Evolutionary conservation across 2,329 filamentous ascomycete genomes (phyloP).

Genomic region (Paradendryphiella salina): DNA sequence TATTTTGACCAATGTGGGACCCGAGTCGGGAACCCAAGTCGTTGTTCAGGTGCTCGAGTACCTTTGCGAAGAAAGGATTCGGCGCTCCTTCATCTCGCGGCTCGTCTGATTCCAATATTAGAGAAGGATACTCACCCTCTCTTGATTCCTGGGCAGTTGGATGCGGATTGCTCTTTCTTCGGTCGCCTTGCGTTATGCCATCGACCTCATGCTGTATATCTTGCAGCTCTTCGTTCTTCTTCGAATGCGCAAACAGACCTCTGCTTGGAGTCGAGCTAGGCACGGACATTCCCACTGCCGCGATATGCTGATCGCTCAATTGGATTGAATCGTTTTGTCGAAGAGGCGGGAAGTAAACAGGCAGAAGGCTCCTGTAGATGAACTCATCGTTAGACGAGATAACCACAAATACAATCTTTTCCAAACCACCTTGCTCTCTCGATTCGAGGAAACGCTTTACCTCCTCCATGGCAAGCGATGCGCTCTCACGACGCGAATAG

Average conservation of each 20-base stretch:
- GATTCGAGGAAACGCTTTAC: constrained; percentile 39
- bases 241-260: too few relatives aligned
- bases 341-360: constrained; percentile 37
- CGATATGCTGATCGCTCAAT: not conserved
- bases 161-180: too few relatives aligned
- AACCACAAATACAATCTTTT: constrained; percentile 40
- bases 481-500: constrained; percentile 34
- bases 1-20: constrained; percentile 24
- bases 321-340: constrained; percentile 19
- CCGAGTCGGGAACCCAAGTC: constrained; percentile 20
- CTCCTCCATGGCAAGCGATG: constrained; percentile 41
- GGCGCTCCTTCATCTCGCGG: not conserved
- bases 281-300: not conserved
- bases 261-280: too few relatives aligned
- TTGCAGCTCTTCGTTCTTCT: too few relatives aligned
- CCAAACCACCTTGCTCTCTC: constrained; percentile 22
- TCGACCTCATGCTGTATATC: too few relatives aligned
- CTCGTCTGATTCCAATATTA: too few relatives aligned
- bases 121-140: too few relatives aligned
- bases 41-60: constrained; percentile 16
- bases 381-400: constrained; percentile 37
- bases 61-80: constrained; percentile 4
- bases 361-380: constrained; percentile 39
- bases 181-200: too few relatives aligned
- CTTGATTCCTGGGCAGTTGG: too few relatives aligned